A percentile compares a stretch with the other conserved stretches of the same genome.
These are phyloP conservation scores for Ceriops decandra DNA, from an alignment of 345 rosid species.

Conservation along the genomic window DNA sequence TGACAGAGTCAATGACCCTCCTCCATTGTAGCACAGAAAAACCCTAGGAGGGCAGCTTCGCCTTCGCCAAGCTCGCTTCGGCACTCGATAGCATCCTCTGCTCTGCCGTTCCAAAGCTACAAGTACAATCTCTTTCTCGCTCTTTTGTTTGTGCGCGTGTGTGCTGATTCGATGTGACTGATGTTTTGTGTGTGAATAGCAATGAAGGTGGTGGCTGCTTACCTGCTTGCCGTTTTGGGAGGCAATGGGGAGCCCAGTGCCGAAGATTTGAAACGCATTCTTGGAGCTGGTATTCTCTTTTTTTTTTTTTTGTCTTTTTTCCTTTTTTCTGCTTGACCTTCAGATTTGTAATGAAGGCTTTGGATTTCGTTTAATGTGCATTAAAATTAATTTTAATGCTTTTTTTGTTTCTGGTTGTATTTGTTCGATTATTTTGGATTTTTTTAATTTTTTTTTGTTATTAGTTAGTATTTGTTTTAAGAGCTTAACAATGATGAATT, in stretches of 20 bases:
- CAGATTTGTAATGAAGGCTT: too few species aligned
- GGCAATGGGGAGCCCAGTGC: constrained; percentile 48
- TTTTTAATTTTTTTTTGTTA: too few species aligned
- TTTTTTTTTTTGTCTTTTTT: not conserved
- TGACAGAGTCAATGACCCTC: too few species aligned
- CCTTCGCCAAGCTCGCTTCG: too few species aligned
- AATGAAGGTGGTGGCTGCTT: constrained; percentile 60
- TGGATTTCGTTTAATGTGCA: too few species aligned
- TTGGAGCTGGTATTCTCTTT: constrained; percentile 35
- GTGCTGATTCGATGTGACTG: too few species aligned
- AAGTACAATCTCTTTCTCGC: not conserved
- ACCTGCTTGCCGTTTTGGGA: constrained; percentile 53
- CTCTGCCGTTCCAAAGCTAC: not conserved
- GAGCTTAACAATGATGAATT: too few species aligned
- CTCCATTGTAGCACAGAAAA: not conserved
- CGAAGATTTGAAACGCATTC: constrained; percentile 40
- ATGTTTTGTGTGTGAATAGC: not conserved
- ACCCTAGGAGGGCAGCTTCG: not conserved
- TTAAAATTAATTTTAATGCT: too few species aligned
- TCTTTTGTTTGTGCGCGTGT: not conserved
- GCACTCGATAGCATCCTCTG: not conserved
- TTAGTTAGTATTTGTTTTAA: too few species aligned
- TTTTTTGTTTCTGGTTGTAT: too few species aligned
- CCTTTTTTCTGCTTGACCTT: not conserved
- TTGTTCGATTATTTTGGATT: too few species aligned